These are phyloP conservation scores for Colletotrichum cereale DNA, from an alignment of 2,329 filamentous ascomycete genomes.

Conservation along the genomic window DNA sequence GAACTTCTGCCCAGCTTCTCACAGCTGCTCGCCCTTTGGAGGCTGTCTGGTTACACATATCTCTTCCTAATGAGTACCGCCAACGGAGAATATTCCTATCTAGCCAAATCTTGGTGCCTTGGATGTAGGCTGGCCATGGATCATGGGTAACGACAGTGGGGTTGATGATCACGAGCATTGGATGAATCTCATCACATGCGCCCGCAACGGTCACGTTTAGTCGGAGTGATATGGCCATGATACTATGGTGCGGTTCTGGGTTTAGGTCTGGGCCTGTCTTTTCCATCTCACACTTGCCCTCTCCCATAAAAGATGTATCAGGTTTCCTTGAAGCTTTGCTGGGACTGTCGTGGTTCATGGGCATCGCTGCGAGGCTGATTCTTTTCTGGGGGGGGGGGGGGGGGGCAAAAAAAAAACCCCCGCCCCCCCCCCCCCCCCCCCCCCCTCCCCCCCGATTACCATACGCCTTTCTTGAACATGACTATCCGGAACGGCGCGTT, in stretches of 20 bases:
- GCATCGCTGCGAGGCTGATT: neutral
- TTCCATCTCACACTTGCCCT: neutral
- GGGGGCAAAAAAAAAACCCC: too few species aligned
- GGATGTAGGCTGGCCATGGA: neutral
- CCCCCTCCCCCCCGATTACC: too few species aligned
- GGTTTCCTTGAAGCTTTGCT: neutral
- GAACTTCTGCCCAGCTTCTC: neutral
- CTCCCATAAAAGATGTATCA: neutral
- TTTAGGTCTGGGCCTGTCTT: neutral
- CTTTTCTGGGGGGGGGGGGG: too few species aligned
- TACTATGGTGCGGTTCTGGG: neutral
- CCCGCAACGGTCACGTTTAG: neutral
- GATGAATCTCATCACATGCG: neutral
- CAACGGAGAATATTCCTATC: neutral
- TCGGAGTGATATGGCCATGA: neutral
- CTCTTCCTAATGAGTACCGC: neutral
- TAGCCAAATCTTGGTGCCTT: neutral
- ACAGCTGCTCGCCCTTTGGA: neutral
- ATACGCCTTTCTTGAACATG: neutral
- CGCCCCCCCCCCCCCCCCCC: too few species aligned
- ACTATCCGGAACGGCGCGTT: neutral
- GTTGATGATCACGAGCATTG: neutral
- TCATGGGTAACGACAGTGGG: neutral
- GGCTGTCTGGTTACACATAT: neutral
- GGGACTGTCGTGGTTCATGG: neutral